phyloP scores from a whole-genome alignment of 257 asterid genomes.

The Solanum etuberosum region DNA sequence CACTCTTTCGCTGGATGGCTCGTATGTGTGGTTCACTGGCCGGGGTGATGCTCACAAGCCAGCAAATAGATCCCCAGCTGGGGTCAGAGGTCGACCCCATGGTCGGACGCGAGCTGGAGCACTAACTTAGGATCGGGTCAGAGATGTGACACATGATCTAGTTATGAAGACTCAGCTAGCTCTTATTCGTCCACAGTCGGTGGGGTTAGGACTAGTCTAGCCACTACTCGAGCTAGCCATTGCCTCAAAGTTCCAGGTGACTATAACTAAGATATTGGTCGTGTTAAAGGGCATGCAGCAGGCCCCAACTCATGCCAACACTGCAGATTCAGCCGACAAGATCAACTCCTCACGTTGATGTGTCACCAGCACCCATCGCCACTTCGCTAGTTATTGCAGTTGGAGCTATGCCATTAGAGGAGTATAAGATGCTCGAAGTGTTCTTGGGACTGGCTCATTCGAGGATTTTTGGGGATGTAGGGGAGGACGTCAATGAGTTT shows the following conservation, averaged over 20 bases:
- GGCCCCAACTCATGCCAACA: not conserved
- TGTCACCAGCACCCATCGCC: not conserved
- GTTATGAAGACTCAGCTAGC: not conserved
- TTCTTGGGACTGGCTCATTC: not conserved
- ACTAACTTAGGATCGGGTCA: not conserved
- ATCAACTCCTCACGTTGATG: not conserved
- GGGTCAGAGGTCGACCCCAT: not conserved
- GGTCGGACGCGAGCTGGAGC: not conserved
- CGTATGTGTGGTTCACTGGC: not conserved
- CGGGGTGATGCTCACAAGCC: not conserved
- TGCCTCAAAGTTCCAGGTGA: not conserved
- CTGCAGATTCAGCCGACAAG: rapidly evolving
- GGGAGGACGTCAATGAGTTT: not conserved
- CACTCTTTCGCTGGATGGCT: not conserved
- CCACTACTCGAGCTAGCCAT: not conserved
- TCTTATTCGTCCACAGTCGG: not conserved
- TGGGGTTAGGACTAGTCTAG: not conserved
- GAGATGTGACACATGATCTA: not conserved
- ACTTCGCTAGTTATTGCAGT: no score
- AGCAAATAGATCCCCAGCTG: no score
- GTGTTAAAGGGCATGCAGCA: not conserved
- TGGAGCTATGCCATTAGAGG: not conserved
- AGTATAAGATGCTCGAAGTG: not conserved
- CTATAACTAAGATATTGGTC: not conserved
- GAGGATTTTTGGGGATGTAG: not conserved